These are phyloP conservation scores for Mycosphaerelloides madeirae DNA, from an alignment of 2,329 filamentous ascomycete species.

Conservation along the genomic window DNA sequence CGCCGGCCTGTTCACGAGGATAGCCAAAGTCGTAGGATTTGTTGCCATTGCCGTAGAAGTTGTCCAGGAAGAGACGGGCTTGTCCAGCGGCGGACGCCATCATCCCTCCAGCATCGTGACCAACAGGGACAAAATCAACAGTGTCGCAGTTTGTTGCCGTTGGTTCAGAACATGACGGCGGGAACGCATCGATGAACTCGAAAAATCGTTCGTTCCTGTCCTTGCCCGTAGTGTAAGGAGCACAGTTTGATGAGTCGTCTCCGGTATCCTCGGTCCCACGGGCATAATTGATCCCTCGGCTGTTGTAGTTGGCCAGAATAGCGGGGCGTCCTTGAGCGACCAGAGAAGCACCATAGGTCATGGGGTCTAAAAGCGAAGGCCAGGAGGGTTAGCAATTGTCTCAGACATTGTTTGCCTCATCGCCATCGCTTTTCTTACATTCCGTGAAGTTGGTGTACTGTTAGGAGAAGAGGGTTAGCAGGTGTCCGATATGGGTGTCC, in stretches of 20 bases:
- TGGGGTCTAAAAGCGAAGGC: too few species aligned
- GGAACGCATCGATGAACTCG: constrained; percentile 36
- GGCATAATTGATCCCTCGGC: constrained; percentile 33
- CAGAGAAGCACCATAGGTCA: constrained; percentile 29
- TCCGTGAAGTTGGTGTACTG: constrained; percentile 29
- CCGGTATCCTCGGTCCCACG: constrained; percentile 33
- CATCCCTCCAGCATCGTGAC: constrained; percentile 35
- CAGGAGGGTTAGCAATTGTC: too few species aligned
- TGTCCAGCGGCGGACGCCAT: constrained; percentile 33
- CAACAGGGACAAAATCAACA: constrained; percentile 32
- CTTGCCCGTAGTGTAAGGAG: constrained; percentile 29
- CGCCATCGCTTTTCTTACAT: too few species aligned
- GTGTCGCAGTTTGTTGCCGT: constrained; percentile 30
- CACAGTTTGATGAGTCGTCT: constrained; percentile 33
- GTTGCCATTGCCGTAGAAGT: constrained; percentile 33
- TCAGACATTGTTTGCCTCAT: too few species aligned
- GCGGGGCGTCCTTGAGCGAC: constrained; percentile 27
- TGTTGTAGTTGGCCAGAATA: constrained; percentile 33
- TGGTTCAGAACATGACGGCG: constrained; percentile 27
- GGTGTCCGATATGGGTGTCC: too few species aligned
- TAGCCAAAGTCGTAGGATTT: constrained; percentile 36
- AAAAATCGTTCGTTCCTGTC: constrained; percentile 39
- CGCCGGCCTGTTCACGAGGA: constrained; percentile 31
- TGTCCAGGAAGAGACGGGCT: constrained; percentile 36
- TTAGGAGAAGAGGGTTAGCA: too few species aligned